Evolutionary conservation across 352 stramenopile genomes (phyloP), one percentile per base, ranked within the genome.

Genomic region (Phytophthora kernoviae): DNA sequence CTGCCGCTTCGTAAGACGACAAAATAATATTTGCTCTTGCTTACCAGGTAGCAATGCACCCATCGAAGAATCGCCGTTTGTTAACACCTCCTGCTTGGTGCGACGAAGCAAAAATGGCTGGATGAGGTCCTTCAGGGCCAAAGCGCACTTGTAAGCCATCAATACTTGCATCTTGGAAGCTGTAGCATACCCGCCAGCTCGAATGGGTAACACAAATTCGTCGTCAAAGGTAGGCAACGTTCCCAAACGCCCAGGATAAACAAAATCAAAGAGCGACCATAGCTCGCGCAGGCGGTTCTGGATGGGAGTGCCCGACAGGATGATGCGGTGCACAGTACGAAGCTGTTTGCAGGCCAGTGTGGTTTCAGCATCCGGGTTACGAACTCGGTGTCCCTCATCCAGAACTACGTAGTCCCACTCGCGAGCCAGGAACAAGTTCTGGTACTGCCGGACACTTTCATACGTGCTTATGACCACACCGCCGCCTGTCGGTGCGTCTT

Each of bases 201-300:
- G 91, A 65, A 99, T 99, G 5, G 98, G 97, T 40, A 96, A 69
- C 26, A 97, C 96, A 74, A 99, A 99, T 65, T 99, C 94, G 40
- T 94, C 81, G 47, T 99, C 94, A 74, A 99, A 99, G 5, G 93
- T 96, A 24, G 95, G 94, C 20, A 99, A 72, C n/a, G 94, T 99
- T 14, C 97, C 97, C 17, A 99, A 75, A 56, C 97, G 87, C 24
- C 98, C 98, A 21, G 97, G 98, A 70, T 98, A 99, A 4, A 99
- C 93, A 77, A 99, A 99, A 68, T 99, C 97, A 71, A 99, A 99
- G 2, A 99, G 70, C 10, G 89, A 98, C 97, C 98, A 99, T 15
- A 99, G 77, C 65, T 99, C 97, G 26, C 80, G 79, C 47, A 99
- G 74, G 27, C 91, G 96, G 71, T 99, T 99, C 79, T 96, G 87